These are phyloP conservation scores for Eimeria falciformis DNA, from an alignment of 169 alveolate species.

Conservation along the genomic window DNA sequence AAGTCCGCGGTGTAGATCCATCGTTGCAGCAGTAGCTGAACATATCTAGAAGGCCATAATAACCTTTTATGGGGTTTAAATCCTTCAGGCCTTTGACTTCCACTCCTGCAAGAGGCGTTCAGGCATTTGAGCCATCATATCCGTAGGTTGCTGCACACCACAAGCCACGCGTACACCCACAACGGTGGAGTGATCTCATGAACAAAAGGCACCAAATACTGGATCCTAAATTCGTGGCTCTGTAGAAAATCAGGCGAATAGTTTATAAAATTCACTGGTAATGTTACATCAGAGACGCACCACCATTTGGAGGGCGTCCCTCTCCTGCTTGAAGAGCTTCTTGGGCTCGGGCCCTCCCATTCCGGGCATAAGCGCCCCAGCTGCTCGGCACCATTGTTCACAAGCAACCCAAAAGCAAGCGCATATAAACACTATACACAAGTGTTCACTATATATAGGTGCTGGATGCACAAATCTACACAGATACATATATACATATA, in stretches of 20 bases:
- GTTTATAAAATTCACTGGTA: background rate
- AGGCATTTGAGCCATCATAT: background rate
- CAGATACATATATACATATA: too few species aligned
- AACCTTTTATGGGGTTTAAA: too few species aligned
- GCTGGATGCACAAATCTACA: too few species aligned
- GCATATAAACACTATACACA: too few species aligned
- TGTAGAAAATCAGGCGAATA: background rate
- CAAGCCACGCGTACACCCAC: background rate
- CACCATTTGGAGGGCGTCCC: slow-evolving; percentile 31
- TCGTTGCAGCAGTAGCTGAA: too few species aligned
- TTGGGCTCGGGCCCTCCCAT: slow-evolving; percentile 66
- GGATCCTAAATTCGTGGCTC: background rate
- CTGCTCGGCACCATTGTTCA: too few species aligned
- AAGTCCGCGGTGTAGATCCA: too few species aligned
- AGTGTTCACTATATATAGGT: too few species aligned
- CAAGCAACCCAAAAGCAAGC: background rate
- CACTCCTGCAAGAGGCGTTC: background rate
- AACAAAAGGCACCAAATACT: background rate
- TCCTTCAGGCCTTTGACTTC: background rate
- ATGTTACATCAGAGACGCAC: background rate
- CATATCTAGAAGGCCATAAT: too few species aligned
- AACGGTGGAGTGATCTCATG: background rate
- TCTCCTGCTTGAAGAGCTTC: slow-evolving; percentile 64
- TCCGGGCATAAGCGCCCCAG: slow-evolving; percentile 50
- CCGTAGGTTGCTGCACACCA: background rate